Conservation (phyloP, 306 rosid genomes). For the Vicia villosa region DNA sequence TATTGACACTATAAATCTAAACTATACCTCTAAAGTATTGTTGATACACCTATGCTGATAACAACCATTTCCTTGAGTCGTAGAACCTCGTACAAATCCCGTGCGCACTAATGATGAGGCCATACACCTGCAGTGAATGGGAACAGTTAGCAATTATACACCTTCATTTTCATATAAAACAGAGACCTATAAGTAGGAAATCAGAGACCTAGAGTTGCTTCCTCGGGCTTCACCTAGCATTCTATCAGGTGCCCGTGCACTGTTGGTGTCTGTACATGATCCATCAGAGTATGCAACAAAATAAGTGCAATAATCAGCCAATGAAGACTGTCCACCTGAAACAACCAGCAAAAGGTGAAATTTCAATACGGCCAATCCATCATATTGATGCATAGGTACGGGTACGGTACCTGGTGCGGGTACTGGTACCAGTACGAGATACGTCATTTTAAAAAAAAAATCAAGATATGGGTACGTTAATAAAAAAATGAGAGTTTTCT, state of each 20-base stretch:
- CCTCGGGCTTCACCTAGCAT: constrained; percentile 98
- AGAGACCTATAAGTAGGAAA: constrained; percentile 15
- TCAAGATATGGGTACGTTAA: too few relatives aligned
- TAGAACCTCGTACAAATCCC: constrained; percentile 88
- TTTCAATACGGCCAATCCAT: constrained; percentile 21
- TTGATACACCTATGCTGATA: constrained; percentile 88
- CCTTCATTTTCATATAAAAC: constrained; percentile 11
- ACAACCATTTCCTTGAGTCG: constrained; percentile 95
- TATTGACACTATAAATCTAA: constrained; percentile 14
- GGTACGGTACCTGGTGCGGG: too few relatives aligned
- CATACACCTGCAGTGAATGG: constrained; percentile 72
- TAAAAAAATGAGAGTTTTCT: too few relatives aligned
- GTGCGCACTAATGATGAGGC: constrained; percentile 87
- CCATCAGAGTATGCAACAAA: constrained; percentile 97
- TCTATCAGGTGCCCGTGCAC: constrained; percentile 94
- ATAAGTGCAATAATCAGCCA: constrained; percentile 98
- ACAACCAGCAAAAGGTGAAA: constrained; percentile 33
- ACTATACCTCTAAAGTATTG: constrained; percentile 73
- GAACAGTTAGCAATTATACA: constrained; percentile 35
- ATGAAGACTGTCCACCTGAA: constrained; percentile 93
- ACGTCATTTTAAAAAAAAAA: too few relatives aligned
- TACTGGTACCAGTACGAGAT: too few relatives aligned
- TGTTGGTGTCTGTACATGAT: constrained; percentile 83
- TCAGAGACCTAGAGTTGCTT: constrained; percentile 77
- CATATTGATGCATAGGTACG: too few relatives aligned